Base-by-base conservation (phyloP, 139 green algal species). In the Chlorella sp. region DNA sequence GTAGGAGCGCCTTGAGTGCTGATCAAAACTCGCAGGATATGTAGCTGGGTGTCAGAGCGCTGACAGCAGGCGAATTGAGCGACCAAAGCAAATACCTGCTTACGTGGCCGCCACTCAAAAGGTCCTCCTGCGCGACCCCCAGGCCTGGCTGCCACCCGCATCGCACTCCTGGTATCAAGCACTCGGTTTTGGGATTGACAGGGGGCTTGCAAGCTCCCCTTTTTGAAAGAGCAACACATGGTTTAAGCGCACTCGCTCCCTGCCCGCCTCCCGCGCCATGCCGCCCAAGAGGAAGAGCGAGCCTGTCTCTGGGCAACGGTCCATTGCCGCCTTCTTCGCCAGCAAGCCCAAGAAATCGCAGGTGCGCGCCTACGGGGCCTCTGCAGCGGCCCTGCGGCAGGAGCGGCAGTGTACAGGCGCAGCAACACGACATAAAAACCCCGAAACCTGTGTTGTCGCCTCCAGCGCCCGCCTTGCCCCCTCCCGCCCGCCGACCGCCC, bases 261-360 rank as follows among this genome's bases (percentile, higher is more conserved):
- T 39, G 48, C 30, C 32, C 30, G 32, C 48, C 24, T 18, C 28
- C 26, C 22, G 32, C n/a, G 34, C 40, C 5, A 93, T 93, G 91
- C 37, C 91, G 21, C 61, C 86, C 28, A 94, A 92, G 86, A 88
- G 85, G 32, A 92, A 88, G 60, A 42, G 40, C 11, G 61, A 61
- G 21, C 81, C 82, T 16, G 18, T n/a, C 11, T 21, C 77, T 9
- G 91, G 92, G 15, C 95, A 97, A 81, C 85, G 89, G 32, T 95
- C 93, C 66, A 97, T 97, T 26, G 91, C 92, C 1, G 75, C 91
- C 32, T 97, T 97, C 88, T 97, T 97, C 68, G 83, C 89, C 3
- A 48, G 83, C 16, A 91, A 89, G 71, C 84, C 84, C 64, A 88
- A 88, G 61, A 24, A 24, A 24, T 11, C 64, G 5, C 73, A 86